phyloP scores from a whole-genome alignment of 306 rosid genomes.

The Rosa rugosa region DNA sequence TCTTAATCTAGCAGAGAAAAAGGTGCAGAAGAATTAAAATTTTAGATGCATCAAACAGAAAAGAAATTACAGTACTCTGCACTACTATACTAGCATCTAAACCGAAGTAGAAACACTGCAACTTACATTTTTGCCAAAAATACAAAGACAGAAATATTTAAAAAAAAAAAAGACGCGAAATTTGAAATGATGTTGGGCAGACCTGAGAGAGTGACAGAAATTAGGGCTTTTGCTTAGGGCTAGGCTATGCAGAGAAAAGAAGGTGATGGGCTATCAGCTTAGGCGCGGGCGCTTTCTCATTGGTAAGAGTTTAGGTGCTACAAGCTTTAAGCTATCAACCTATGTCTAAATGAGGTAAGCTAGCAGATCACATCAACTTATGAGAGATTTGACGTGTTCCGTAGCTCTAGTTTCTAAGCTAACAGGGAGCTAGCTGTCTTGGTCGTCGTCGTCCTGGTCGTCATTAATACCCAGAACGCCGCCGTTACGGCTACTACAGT shows the following conservation, averaged over 20 bases:
- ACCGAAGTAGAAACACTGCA: background rate
- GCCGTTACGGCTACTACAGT: constrained; percentile 37
- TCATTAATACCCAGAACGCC: constrained; percentile 22
- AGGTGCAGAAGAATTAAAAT: background rate
- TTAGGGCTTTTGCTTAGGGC: background rate
- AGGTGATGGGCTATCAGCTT: background rate
- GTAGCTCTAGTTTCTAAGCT: background rate
- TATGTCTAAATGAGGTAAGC: background rate
- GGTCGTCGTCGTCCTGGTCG: constrained; percentile 10
- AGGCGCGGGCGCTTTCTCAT: background rate
- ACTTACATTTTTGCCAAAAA: constrained; percentile 3
- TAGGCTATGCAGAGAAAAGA: background rate
- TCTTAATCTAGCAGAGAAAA: background rate
- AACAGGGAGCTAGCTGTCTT: background rate
- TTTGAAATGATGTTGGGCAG: background rate
- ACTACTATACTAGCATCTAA: background rate
- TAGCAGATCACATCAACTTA: background rate
- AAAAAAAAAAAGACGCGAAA: background rate
- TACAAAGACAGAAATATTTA: background rate
- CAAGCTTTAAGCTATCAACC: background rate
- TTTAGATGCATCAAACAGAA: background rate
- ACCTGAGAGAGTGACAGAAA: constrained; percentile 3
- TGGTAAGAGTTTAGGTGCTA: background rate
- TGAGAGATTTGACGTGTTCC: background rate
- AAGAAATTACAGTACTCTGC: background rate